Percentiles rank a stretch among this genome's conserved stretches.
phyloP scores from a whole-genome alignment of 164 flowering plant species.

The Dillenia suffruticosa region DNA sequence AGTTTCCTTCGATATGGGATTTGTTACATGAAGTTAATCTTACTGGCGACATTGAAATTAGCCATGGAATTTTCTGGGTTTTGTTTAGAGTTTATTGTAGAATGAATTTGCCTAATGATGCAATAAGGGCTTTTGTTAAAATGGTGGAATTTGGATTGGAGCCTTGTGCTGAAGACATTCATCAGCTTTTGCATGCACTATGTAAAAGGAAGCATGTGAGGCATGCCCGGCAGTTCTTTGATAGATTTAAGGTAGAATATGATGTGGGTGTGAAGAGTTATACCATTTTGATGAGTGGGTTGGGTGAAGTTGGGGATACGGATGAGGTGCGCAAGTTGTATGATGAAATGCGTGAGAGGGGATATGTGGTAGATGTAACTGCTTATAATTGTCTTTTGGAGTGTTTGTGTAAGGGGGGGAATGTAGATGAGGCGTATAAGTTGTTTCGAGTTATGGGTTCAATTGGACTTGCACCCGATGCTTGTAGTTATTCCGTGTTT shows the following conservation, averaged over 20 bases:
- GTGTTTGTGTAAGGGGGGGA: conserved; percentile 62
- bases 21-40: conserved; percentile 58
- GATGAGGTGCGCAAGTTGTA: conserved; percentile 52
- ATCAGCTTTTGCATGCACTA: conserved; percentile 45
- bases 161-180: conserved; percentile 53
- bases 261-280: conserved; percentile 44
- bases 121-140: conserved; percentile 61
- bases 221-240: conserved; percentile 66
- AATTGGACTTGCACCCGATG: conserved; percentile 60
- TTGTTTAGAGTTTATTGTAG: conserved; percentile 66
- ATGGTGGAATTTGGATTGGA: conserved; percentile 69
- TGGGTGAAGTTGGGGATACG: conserved; percentile 55
- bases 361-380: conserved; percentile 44
- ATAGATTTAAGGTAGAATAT: conserved; percentile 42
- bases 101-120: conserved; percentile 72
- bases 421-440: conserved; percentile 55
- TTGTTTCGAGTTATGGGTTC: conserved; percentile 51
- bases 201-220: conserved; percentile 62
- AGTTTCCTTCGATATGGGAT: conserved; percentile 86
- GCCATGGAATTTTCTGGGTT: conserved; percentile 49
- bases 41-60: conserved; percentile 25
- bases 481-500: conserved; percentile 61
- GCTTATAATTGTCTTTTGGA: conserved; percentile 66
- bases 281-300: conserved; percentile 71
- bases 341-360: conserved; percentile 70